Evolutionary conservation across 73 alveolate genomes (phyloP), one percentile per base, ranked within the genome.

Genomic region (Paramecium tetraurelia): DNA sequence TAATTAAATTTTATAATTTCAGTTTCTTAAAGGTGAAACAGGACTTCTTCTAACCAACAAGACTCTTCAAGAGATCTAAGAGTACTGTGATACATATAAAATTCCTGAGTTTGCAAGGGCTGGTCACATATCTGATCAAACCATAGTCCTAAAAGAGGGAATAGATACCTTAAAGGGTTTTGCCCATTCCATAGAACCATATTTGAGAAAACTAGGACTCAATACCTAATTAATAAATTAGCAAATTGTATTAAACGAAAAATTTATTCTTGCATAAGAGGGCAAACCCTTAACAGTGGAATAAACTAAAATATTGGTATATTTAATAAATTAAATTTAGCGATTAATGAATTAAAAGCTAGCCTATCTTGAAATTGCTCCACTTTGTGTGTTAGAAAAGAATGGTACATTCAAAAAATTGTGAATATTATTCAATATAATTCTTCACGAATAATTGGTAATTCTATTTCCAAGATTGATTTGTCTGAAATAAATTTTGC

Each of bases 401-500:
- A 75, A 75, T 75, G 87, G 87, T 8, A 38, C 87, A 21, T 75
- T 75, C 36, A 75, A 75, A 38, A 75, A 75, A 75, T 35, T 75
- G 58, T 75, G 87, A 75, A 63, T 63, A 63, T 31, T 63, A 63
- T 63, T 72, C 69, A 75, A 75, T 38, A 75, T 75, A 75, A 75
- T 75, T 75, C 87, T 75, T 75, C 87, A 38, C 87, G 58, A 75
- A 75, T 35, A 41, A 75, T 75, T 16, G 87, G 87, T 38, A 75
- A 75, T 35, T 75, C 87, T 9, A 75, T 36, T 20, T 75, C 87
- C 24, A 97, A 92, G 18, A 96, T 71, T 7, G 94, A 95, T 93
- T 93, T 96, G 53, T 95, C 95, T 46, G 93, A 86, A 59, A 96
- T 99, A 97, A 97, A 97, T 92, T 97, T 93, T 20, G 99, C 99